phyloP scores from a whole-genome alignment of 768 basidiomycete species.

The Tylopilus intermedius region DNA sequence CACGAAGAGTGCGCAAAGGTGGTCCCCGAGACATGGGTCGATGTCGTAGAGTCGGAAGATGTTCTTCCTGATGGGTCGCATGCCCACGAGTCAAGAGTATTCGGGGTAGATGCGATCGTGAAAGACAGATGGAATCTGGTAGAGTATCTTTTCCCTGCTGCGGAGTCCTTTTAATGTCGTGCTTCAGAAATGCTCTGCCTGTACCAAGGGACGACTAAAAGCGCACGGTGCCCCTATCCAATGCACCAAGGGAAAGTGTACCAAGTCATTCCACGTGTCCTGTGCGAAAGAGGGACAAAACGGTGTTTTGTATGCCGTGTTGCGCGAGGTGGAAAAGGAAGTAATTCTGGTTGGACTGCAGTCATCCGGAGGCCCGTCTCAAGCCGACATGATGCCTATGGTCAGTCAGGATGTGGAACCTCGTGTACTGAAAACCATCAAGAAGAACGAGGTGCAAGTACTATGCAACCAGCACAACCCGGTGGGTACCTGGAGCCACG shows the following conservation, averaged over 20 bases:
- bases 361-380: conserved; percentile 8
- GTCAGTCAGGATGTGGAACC: conserved; percentile 12
- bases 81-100: conserved; percentile 52
- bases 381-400: neutral
- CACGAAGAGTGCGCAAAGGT: conserved; percentile 77
- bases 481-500: conserved; percentile 42
- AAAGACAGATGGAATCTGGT: conserved; percentile 93
- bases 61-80: conserved; percentile 29
- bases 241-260: conserved; percentile 91
- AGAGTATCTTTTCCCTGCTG: conserved; percentile 24
- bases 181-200: conserved; percentile 85
- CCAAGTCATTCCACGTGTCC: conserved; percentile 88
- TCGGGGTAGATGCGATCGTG: conserved; percentile 83
- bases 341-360: conserved; percentile 57
- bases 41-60: conserved; percentile 47
- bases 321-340: conserved; percentile 77
- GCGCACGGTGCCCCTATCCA: conserved; percentile 81
- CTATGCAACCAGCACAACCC: conserved; percentile 89
- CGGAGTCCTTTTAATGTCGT: neutral
- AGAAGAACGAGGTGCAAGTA: conserved; percentile 69
- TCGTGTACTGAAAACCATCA: conserved; percentile 58
- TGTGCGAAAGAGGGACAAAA: conserved; percentile 63
- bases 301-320: conserved; percentile 55
- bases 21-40: conserved; percentile 91
- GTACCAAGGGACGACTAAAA: conserved; percentile 62